Evolutionary conservation across 2,329 filamentous ascomycete genomes (phyloP).

Genomic region (Phoma sp.): DNA sequence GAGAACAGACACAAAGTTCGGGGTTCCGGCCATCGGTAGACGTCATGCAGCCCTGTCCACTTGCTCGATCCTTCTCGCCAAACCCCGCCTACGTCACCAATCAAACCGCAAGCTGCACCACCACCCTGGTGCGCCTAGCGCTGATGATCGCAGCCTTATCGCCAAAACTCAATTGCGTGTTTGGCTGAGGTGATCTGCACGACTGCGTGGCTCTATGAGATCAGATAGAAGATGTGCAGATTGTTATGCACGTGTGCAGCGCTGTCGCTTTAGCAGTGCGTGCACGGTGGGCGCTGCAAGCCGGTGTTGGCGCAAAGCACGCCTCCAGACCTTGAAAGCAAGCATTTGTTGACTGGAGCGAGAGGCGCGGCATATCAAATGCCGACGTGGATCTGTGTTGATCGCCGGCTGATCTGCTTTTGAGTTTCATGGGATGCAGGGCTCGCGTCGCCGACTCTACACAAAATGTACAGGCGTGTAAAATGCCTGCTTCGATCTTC

Average conservation of each 20-base stretch:
- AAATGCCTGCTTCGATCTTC: neutral
- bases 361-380: neutral
- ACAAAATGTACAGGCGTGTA: neutral
- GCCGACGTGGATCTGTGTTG: neutral
- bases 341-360: neutral
- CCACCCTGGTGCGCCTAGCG: neutral
- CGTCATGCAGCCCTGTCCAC: conserved; percentile 7
- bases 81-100: conserved; percentile 13
- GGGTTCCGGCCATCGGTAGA: neutral
- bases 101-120: neutral
- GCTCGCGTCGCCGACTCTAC: neutral
- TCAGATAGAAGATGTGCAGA: neutral
- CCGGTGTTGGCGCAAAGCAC: neutral
- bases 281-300: neutral
- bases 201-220: neutral
- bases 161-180: conserved; percentile 3
- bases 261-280: neutral
- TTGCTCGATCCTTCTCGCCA: neutral
- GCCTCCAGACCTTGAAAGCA: neutral
- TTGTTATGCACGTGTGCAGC: neutral
- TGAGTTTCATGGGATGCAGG: conserved; percentile 6
- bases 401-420: conserved; percentile 7
- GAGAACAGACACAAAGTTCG: neutral
- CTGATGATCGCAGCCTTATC: neutral
- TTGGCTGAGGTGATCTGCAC: neutral